Base-by-base conservation (phyloP, 331 rosid genomes). In the Malus hybrid region DNA sequence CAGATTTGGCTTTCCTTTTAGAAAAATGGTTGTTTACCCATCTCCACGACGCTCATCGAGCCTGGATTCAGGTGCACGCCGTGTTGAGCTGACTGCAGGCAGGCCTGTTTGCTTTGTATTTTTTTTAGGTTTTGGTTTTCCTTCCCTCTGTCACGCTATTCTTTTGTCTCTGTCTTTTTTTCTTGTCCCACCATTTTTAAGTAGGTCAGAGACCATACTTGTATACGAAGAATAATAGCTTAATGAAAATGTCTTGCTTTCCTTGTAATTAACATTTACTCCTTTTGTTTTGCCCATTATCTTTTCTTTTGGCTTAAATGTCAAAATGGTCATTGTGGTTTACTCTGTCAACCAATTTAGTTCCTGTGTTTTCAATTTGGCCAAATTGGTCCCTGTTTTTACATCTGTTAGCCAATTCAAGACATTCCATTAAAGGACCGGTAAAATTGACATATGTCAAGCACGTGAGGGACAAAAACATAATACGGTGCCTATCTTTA, bases 1-100 rank as follows among this genome's bases (percentile, higher is more conserved):
- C 90, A 88, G 96, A 83, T 74, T 82, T 81, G 19, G 84, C 81
- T 78, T 82, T 66, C 62, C 18, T 71, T 83, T 48, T 52, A 52
- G 57, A 52, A 52, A 60, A 67, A 48, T 76, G 33, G 78, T 80
- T 65, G 61, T 69, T 73, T 28, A 18, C 75, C 73, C 24, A 50
- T 33, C 71, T 46, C 10, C 34, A 7, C 10, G 4, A 28, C 48
- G 29, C 70, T 22, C 33, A 27, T 20, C 6, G 2, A 24, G 66
- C 48, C 29, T 29, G 36, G 33, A 19, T 71, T 75, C 77, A 42
- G 83, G 79, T 66, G 83, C 83, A 69, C 69, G 52, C 75, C 70
- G 9, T 70, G 28, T 69, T 48, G 48, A 77, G 54, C 74, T 80
- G 85, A 86, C 83, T 80, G 46, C 46, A 39, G 44, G 57, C 67